Evolutionary conservation across 1,284 basidiomycete genomes (phyloP), one percentile per base, ranked within the genome.

Genomic region (Ceratobasidium sp.): DNA sequence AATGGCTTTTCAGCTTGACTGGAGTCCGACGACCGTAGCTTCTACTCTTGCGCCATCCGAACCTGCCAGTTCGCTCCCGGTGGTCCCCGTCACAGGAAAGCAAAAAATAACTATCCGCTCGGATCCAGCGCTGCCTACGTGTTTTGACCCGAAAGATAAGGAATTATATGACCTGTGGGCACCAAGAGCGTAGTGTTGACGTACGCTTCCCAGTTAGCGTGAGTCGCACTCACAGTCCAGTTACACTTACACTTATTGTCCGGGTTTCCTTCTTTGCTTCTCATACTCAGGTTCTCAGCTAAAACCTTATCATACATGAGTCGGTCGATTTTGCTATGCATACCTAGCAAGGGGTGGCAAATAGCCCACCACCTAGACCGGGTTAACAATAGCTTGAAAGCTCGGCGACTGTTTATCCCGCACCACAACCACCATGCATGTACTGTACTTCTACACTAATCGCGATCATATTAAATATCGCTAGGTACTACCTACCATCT

Each of bases 131-230:
- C 45, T 69, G 25, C 38, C 55, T 25, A 70, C 69, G 12, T 58
- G 56, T 25, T 70, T 70, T 67, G 69, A 70, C 35, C 52, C 62
- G 27, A 62, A 22, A 40, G 69, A 70, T 27, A 70, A 67, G 47
- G 69, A 70, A 43, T 40, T 70, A 31, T 70, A 70, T 47, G 62
- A 70, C 22, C 45, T 70, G 31, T 70, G 69, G 69, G 69, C 69
- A 29, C 69, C 69, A 25, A 70, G 56, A 31, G 50, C 13, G 35
- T 67, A 38, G 54, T 22, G 29, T 17, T 12, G 42, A 40, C 38
- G 17, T 20, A 22, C n/a, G n/a, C n/a, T n/a, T n/a, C 10, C 20
- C 22, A 7, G 13, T 47, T 47, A 6, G 22, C 45, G 45, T 47
- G 45, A 47, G 45, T n/a, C n/a, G n/a, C n/a, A n/a, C n/a, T n/a